Conservation (phyloP, 2,329 filamentous ascomycete species). For the Calonectria pseudoreteaudii region DNA sequence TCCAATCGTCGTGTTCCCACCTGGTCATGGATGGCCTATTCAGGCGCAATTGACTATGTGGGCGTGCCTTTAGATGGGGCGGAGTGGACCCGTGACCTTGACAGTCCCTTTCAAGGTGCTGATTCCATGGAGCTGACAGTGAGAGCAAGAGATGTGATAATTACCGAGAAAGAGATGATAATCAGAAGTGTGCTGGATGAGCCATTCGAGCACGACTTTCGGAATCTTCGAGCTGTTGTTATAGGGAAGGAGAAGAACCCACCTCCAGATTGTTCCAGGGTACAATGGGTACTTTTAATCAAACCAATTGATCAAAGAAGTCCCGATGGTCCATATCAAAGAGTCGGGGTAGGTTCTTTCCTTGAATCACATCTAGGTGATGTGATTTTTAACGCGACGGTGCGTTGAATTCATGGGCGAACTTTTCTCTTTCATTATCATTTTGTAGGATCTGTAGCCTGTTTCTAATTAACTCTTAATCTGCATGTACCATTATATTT, state of each 20-base stretch:
- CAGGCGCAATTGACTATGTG: background rate
- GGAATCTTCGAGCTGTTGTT: background rate
- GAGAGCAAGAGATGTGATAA: background rate
- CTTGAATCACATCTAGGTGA: background rate
- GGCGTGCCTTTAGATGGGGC: background rate
- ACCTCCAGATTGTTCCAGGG: background rate
- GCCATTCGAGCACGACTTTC: background rate
- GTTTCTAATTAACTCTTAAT: background rate
- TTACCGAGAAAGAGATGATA: background rate
- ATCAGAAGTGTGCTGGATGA: background rate
- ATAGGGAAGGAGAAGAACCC: background rate
- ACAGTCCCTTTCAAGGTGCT: background rate
- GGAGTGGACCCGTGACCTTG: background rate
- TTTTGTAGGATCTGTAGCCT: fast-evolving
- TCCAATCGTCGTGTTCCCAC: background rate
- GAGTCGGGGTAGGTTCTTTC: background rate
- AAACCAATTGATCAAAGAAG: background rate
- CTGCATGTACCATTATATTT: no score
- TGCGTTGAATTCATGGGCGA: background rate
- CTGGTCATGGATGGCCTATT: slow-evolving; percentile 1
- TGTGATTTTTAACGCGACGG: background rate
- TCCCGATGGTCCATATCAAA: background rate
- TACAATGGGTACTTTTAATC: background rate
- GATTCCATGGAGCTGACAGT: background rate
- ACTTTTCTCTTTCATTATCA: background rate